phyloP scores from a whole-genome alignment of 169 alveolate species.

The Sarcocystis neurona region DNA sequence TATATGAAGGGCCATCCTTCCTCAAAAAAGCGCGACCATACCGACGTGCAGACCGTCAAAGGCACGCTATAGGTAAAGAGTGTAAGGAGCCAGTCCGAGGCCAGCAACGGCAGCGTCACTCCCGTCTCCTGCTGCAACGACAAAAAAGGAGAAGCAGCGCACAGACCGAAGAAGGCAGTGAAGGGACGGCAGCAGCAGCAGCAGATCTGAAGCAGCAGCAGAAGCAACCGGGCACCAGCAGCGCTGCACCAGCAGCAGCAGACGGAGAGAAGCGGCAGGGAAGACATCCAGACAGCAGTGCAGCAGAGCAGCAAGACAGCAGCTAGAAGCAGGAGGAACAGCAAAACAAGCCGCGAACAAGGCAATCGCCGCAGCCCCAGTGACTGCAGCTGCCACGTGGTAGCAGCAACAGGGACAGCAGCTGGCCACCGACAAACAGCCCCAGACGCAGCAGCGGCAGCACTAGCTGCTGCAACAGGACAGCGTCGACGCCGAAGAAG shows the following conservation, averaged over 20 bases:
- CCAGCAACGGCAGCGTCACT: slow-evolving; percentile 77
- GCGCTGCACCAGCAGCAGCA: no score
- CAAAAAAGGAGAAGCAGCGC: slow-evolving; percentile 17
- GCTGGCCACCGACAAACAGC: background rate
- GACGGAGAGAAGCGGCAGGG: no score
- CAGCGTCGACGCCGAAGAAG: background rate
- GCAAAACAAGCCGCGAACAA: background rate
- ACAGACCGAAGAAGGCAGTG: no score
- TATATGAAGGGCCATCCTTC: slow-evolving; percentile 82
- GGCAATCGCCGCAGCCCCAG: background rate
- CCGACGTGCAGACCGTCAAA: slow-evolving; percentile 63
- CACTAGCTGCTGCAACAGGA: background rate
- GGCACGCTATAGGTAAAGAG: slow-evolving; percentile 82
- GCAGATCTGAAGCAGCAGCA: slow-evolving; percentile 23
- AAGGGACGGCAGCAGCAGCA: no score
- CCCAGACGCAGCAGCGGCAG: slow-evolving; percentile 19
- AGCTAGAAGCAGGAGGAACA: no score
- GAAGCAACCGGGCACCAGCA: background rate
- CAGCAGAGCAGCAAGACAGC: no score
- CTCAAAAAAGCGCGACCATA: slow-evolving; percentile 81
- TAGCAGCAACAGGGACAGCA: background rate
- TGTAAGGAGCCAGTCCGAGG: slow-evolving; percentile 85
- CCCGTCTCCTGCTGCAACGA: slow-evolving; percentile 63
- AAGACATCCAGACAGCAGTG: no score
- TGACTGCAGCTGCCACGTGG: background rate